Evolutionary conservation across 2,329 filamentous ascomycete genomes (phyloP).

Genomic region (Pestalotiopsis sp.): DNA sequence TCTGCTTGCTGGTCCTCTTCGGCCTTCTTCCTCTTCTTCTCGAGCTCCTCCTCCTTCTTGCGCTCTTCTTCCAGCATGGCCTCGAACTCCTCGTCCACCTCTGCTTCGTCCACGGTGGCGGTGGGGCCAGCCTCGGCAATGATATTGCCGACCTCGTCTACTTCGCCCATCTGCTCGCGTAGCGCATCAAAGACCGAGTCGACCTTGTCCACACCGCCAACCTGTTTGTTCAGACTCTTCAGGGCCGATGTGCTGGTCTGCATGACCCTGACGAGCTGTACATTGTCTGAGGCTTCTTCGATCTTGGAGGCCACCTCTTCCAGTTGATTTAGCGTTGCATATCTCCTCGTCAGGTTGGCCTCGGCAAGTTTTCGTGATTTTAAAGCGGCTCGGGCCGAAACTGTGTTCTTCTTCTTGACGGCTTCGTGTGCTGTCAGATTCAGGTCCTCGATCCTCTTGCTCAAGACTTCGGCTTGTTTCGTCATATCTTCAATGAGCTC

Average conservation of each 20-base stretch:
- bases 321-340: constrained; percentile 76
- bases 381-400: constrained; percentile 76
- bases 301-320: constrained; percentile 84
- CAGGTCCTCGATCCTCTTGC: constrained; percentile 67
- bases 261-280: constrained; percentile 83
- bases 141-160: constrained; percentile 80
- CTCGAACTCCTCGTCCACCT: constrained; percentile 87
- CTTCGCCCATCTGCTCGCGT: constrained; percentile 77
- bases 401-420: constrained; percentile 71
- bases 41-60: constrained; percentile 52
- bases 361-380: constrained; percentile 84
- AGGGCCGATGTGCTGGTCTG: constrained; percentile 75
- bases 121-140: constrained; percentile 65
- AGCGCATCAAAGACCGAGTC: constrained; percentile 76
- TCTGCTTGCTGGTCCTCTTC: constrained; percentile 50
- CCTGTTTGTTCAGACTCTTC: constrained; percentile 71
- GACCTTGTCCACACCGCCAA: constrained; percentile 77
- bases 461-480: constrained; percentile 70
- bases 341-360: constrained; percentile 69
- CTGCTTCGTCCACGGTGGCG: constrained; percentile 70
- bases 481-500: constrained; percentile 76
- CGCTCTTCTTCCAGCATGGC: constrained; percentile 67
- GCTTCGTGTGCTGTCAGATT: constrained; percentile 68
- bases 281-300: constrained; percentile 82
- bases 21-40: constrained; percentile 44